Percentiles rank a stretch among this genome's conserved stretches.
phyloP scores from a whole-genome alignment of 2,329 filamentous ascomycete species.

The Periconia macrospinosa region DNA sequence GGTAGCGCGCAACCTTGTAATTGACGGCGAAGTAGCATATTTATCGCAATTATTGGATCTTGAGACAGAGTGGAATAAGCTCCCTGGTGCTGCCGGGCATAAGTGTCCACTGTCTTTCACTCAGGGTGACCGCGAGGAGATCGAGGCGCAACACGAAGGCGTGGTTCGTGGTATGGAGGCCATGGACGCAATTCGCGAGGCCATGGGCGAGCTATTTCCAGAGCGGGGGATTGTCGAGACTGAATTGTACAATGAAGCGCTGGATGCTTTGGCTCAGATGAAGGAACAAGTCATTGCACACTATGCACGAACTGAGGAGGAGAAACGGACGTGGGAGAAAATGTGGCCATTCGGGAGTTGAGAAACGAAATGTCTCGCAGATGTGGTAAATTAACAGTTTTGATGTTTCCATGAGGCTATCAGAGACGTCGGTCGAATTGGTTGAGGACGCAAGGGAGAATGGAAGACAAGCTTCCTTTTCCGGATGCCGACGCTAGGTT shows the following conservation, averaged over 20 bases:
- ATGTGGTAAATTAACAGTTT: too few species aligned
- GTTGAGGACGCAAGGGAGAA: too few species aligned
- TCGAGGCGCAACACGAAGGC: constrained; percentile 29
- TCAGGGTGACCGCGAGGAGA: constrained; percentile 16
- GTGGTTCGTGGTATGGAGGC: constrained; percentile 27
- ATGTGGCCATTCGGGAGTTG: constrained; percentile 25
- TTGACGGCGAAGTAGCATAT: constrained; percentile 39
- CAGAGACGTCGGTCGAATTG: too few species aligned
- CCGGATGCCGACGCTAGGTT: too few species aligned
- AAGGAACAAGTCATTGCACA: constrained; percentile 25
- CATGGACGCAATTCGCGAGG: constrained; percentile 28
- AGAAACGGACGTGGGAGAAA: constrained; percentile 23
- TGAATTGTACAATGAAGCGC: constrained; percentile 26
- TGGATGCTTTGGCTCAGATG: constrained; percentile 26
- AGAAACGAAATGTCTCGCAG: too few species aligned
- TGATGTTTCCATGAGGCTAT: too few species aligned
- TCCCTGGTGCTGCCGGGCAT: constrained; percentile 18
- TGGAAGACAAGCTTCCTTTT: too few species aligned
- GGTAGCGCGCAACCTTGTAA: constrained; percentile 35
- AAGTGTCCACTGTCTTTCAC: constrained; percentile 26
- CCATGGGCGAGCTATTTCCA: constrained; percentile 27
- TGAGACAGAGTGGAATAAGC: constrained; percentile 23
- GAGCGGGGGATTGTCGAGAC: constrained; percentile 24
- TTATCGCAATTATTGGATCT: constrained; percentile 25
- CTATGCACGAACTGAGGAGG: constrained; percentile 20